Evolutionary conservation across 176 grass and related monocot genomes (phyloP).

Genomic region (Carex parvula): DNA sequence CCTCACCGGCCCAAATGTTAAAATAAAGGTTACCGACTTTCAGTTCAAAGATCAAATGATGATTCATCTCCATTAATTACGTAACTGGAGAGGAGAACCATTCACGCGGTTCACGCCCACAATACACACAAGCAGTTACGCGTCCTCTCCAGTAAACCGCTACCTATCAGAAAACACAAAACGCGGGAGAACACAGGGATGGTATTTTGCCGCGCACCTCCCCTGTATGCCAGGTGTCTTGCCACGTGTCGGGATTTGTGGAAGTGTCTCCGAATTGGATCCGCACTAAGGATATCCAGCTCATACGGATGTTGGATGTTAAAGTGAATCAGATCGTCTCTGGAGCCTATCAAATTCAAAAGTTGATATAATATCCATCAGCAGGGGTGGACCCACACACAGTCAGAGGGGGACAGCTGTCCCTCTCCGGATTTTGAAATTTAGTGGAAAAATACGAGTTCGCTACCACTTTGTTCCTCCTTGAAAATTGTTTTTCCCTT

Average conservation of each 20-base stretch:
- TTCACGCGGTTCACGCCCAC: background rate
- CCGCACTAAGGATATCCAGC: background rate
- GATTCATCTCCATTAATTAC: background rate
- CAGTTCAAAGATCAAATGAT: background rate
- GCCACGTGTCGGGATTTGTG: background rate
- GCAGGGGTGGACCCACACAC: too few species aligned
- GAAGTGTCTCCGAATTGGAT: background rate
- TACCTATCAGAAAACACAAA: background rate
- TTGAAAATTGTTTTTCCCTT: too few species aligned
- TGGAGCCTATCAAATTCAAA: too few species aligned
- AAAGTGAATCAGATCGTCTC: too few species aligned
- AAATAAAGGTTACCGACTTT: background rate
- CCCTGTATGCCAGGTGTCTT: background rate
- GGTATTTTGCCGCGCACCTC: background rate
- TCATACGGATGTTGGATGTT: background rate
- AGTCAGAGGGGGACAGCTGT: too few species aligned
- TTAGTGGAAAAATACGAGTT: too few species aligned
- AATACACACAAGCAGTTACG: background rate
- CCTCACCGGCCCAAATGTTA: background rate
- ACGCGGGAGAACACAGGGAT: background rate
- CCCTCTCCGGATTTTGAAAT: too few species aligned
- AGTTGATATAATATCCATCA: too few species aligned
- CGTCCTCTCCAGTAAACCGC: background rate
- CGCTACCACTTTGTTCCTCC: too few species aligned
- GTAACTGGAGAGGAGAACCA: background rate